Evolutionary conservation across 2,329 filamentous ascomycete species (phyloP).

Genomic region (Clonostachys rosea): DNA sequence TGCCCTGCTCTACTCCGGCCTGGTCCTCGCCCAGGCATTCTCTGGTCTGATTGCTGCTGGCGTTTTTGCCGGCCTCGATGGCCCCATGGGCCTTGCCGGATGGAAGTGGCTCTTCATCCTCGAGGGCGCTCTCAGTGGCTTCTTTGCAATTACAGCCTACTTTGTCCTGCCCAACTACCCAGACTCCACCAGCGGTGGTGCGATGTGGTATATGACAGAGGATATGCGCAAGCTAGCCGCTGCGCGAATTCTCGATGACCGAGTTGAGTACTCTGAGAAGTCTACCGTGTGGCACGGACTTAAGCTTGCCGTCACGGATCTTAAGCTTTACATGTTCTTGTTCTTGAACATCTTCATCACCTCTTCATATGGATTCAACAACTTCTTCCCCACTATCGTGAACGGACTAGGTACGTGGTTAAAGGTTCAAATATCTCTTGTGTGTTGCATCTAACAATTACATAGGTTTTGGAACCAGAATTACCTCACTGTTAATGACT

Average conservation of each 20-base stretch:
- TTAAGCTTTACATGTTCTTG: conserved; percentile 1
- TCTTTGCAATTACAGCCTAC: conserved; percentile 5
- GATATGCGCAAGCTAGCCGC: conserved; percentile 1
- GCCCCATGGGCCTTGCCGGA: conserved; percentile 45
- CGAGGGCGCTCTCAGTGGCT: conserved; percentile 54
- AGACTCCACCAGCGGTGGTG: conserved; percentile 1
- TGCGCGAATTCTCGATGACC: conserved; percentile 1
- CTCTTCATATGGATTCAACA: not conserved
- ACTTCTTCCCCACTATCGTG: conserved; percentile 17
- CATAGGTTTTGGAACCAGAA: not conserved
- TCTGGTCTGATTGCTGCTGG: conserved; percentile 57
- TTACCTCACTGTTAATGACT: conserved; percentile 13
- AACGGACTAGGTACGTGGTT: conserved; percentile 8
- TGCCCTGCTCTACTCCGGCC: conserved; percentile 51
- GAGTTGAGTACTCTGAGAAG: not conserved
- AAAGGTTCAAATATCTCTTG: too few species aligned
- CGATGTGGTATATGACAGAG: conserved; percentile 5
- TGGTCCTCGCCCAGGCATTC: conserved; percentile 58
- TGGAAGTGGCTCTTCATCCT: conserved; percentile 70
- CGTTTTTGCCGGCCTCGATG: conserved; percentile 51
- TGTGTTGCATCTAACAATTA: too few species aligned
- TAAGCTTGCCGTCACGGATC: not conserved
- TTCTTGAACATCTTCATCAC: conserved; percentile 2
- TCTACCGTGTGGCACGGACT: conserved; percentile 1
- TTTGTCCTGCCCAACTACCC: conserved; percentile 5